Evolutionary conservation across 345 rosid species (phyloP).

Genomic region (Angophora floribunda): DNA sequence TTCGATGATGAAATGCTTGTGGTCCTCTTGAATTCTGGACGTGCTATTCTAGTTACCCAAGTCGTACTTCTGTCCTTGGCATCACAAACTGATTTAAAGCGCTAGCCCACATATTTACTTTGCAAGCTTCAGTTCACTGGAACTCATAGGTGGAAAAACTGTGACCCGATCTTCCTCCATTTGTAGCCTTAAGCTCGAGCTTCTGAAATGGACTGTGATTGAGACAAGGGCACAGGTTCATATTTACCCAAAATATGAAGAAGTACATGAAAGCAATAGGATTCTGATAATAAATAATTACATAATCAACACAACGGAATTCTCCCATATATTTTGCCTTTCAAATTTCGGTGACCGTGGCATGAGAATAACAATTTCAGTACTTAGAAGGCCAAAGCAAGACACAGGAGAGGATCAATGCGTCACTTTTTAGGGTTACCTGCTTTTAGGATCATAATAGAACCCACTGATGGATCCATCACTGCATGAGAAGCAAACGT

Average conservation of each 20-base stretch:
- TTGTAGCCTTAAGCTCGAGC: conserved; percentile 76
- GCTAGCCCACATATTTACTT: neutral
- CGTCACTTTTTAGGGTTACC: conserved; percentile 15
- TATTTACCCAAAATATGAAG: neutral
- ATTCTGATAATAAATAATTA: neutral
- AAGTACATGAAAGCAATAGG: neutral
- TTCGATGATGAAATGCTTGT: neutral
- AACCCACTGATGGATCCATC: conserved; percentile 89
- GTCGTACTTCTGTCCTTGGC: neutral
- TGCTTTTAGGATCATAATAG: conserved; percentile 94
- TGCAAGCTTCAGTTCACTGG: conserved; percentile 23
- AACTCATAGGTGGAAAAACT: conserved; percentile 79
- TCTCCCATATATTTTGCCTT: neutral
- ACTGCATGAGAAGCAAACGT: conserved; percentile 88
- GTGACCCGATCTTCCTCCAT: conserved; percentile 66
- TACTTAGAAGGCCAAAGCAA: neutral
- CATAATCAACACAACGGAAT: neutral
- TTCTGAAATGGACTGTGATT: conserved; percentile 85
- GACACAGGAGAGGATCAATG: neutral
- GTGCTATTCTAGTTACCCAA: neutral
- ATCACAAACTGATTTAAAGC: neutral
- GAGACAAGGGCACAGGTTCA: neutral
- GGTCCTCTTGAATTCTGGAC: neutral
- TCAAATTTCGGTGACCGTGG: neutral
- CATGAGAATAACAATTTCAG: neutral